Evolutionary conservation across 352 stramenopile genomes (phyloP).

Genomic region (Thraustochytrium striatum): DNA sequence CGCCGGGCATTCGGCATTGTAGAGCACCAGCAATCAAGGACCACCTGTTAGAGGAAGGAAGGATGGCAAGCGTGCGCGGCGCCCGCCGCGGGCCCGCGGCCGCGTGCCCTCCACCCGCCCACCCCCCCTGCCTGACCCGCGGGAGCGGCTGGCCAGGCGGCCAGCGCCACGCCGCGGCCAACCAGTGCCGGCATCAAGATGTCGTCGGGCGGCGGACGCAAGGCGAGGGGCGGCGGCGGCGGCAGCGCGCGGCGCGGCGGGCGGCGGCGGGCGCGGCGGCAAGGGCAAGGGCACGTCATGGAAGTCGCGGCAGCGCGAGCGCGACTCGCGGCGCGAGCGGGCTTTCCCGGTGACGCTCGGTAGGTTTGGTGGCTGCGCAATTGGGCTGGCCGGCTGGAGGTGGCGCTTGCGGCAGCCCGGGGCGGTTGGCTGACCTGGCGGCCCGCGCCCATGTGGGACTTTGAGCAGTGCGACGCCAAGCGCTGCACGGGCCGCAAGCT

Average conservation of each 20-base stretch:
- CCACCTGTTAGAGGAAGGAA: neutral
- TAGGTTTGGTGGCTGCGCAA: too few species aligned
- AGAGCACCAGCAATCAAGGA: neutral
- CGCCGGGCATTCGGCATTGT: too few species aligned
- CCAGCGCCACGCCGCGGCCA: too few species aligned
- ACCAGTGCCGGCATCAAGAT: too few species aligned
- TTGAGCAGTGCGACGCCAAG: conserved; percentile 90
- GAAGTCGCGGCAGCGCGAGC: neutral
- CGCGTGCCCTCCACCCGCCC: neutral
- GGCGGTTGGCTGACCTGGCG: too few species aligned
- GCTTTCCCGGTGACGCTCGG: conserved; percentile 20
- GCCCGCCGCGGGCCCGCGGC: too few species aligned
- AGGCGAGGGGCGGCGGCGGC: too few species aligned
- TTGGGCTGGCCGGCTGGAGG: too few species aligned
- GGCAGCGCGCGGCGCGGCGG: neutral
- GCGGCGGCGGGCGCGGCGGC: neutral
- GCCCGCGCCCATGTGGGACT: conserved; percentile 89
- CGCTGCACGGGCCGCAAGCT: conserved; percentile 86
- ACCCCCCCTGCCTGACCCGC: neutral
- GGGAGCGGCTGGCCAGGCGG: too few species aligned
- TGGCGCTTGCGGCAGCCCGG: too few species aligned
- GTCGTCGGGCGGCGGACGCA: too few species aligned
- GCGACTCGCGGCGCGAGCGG: conserved; percentile 8
- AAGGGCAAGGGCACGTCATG: neutral
- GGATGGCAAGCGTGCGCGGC: neutral